Base-by-base conservation (phyloP, 2,329 filamentous ascomycete genomes). In the Penicillium sp. region DNA sequence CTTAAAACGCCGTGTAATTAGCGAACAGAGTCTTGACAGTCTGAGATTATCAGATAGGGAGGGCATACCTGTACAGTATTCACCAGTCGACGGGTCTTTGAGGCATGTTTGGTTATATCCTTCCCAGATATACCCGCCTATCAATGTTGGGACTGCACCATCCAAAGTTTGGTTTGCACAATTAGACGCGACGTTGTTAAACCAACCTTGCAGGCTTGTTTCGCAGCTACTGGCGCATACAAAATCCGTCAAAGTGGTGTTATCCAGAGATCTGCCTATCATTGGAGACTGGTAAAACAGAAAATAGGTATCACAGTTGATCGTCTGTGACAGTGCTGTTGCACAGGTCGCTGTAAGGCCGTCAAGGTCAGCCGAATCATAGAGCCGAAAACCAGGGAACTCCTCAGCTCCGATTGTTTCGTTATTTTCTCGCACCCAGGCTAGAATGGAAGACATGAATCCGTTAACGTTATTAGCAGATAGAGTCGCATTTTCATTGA, bases 371-470 rank as follows among this genome's bases (percentile, higher is more conserved):
- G 52, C 30, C 8, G 47, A 43, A 2, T 33, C 33, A 42, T 60
- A 61, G 9, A 63, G 21, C 40, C 42, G 49, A 45, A 60, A 64
- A 12, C 61, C 61, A 33, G 33, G 33, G 60, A 64, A 12, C 43
- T 40, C 9, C 53, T 51, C 18, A 51, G 30, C 16, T 20, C 64
- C 59, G 14, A 57, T 61, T 5, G 55, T 51, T 38, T 35, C 23
- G 18, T 58, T 28, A 16, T n/a, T 8, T 23, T 46, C 58, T 23
- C 59, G 40, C 14, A 66, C 18, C 63, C 64, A 66, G 3, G 56
- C 62, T 3, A 66, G 50, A 20, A 65, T 58, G 6, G 64, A 66
- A 1, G 63, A 63, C 21, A 59, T 49, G 46, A 56, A 64, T 8
- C 63, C 64, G 26, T 65, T 66, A 5, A 46, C 47, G 16, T 61